Percentiles rank a stretch among this genome's conserved stretches.
Evolutionary conservation across 306 rosid species (phyloP).

Genomic region (Glycine latifolia): DNA sequence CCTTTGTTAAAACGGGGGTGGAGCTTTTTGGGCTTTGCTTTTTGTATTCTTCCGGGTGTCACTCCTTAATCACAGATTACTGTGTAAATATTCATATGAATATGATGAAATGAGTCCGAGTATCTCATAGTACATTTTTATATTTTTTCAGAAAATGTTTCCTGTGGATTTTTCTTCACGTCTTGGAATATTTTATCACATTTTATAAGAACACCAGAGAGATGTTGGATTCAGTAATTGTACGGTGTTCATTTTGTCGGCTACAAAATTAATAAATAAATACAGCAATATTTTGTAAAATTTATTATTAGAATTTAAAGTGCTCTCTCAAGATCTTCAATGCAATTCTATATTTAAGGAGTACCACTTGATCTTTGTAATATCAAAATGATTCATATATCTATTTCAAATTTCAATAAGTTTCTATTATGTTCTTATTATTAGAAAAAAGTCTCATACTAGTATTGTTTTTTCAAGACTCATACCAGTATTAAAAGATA

Average conservation of each 20-base stretch:
- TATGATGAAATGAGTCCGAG: background rate
- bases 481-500: no score
- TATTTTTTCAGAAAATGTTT: background rate
- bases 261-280: background rate
- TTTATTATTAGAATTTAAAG: no score
- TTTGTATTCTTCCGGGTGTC: constrained; percentile 11
- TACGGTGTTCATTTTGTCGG: background rate
- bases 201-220: background rate
- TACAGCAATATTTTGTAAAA: no score
- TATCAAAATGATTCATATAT: no score
- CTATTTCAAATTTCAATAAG: no score
- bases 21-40: background rate
- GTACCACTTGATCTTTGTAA: no score
- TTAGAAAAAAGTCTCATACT: no score
- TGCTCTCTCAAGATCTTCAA: no score
- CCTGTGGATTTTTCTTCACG: background rate
- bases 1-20: constrained; percentile 2
- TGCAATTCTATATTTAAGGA: no score
- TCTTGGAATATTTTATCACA: background rate
- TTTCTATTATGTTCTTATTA: no score
- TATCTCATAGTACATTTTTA: background rate
- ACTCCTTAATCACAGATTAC: constrained; percentile 7
- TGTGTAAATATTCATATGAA: constrained; percentile 11
- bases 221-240: background rate
- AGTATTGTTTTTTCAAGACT: no score